phyloP scores from a whole-genome alignment of 164 flowering plant genomes.

The Cinnamomum micranthum region DNA sequence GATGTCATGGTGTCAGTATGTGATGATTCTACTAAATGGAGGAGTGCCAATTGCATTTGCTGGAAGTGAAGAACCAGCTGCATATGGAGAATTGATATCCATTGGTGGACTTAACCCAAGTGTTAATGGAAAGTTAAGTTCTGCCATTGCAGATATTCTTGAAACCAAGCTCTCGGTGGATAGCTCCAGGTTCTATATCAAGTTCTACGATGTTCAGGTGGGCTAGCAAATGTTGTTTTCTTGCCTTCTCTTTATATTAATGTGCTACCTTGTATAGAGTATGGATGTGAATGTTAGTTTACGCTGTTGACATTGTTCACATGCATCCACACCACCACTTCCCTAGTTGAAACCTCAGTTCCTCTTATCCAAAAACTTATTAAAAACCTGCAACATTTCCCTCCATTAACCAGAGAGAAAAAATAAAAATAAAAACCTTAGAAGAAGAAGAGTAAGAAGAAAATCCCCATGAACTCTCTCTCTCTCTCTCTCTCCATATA shows the following conservation, averaged over 20 bases:
- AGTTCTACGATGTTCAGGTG: constrained; percentile 76
- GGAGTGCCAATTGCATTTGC: constrained; percentile 86
- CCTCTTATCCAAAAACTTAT: too few species aligned
- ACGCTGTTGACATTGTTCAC: too few species aligned
- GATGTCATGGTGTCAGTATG: constrained; percentile 48
- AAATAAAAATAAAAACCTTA: too few species aligned
- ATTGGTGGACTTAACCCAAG: constrained; percentile 78
- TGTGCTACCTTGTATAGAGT: background rate
- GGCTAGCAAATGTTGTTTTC: constrained; percentile 1
- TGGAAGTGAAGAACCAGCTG: constrained; percentile 91
- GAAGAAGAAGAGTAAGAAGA: too few species aligned
- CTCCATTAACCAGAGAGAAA: too few species aligned
- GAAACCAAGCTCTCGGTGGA: constrained; percentile 76
- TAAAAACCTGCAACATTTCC: too few species aligned
- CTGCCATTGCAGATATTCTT: constrained; percentile 84
- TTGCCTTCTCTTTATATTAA: background rate
- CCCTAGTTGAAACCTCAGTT: too few species aligned
- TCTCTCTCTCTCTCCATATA: too few species aligned
- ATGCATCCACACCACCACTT: too few species aligned
- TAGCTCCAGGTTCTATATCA: constrained; percentile 74
- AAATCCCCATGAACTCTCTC: too few species aligned
- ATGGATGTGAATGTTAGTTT: too few species aligned
- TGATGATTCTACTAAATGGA: constrained; percentile 85
- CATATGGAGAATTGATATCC: constrained; percentile 84
- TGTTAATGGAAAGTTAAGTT: constrained; percentile 79